Evolutionary conservation across 2,329 filamentous ascomycete genomes (phyloP).

Genomic region (Xylariaceae sp.): DNA sequence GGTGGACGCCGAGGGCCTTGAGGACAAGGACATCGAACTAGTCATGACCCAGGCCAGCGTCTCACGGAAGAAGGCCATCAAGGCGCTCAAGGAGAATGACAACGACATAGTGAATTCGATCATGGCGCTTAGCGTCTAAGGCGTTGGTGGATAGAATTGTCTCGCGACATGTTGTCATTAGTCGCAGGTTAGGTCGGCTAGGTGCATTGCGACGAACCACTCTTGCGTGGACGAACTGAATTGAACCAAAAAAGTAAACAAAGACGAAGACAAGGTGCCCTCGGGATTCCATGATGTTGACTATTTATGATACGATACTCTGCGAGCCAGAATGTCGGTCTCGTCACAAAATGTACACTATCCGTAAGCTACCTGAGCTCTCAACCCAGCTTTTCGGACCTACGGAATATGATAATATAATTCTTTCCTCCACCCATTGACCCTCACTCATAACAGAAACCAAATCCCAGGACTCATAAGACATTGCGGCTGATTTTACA

Average conservation of each 20-base stretch:
- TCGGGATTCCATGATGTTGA: slow-evolving; percentile 15
- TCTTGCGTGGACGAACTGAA: slow-evolving; percentile 2
- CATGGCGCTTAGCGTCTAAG: slow-evolving; percentile 88
- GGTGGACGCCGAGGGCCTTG: slow-evolving; percentile 87
- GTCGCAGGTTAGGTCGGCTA: slow-evolving; percentile 10
- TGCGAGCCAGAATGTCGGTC: slow-evolving; percentile 19
- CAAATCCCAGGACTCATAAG: background rate
- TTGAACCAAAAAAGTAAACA: background rate
- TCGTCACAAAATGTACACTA: slow-evolving; percentile 12
- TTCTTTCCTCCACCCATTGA: background rate
- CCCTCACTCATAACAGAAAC: background rate
- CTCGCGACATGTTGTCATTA: background rate
- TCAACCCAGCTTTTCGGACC: background rate
- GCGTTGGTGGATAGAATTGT: background rate
- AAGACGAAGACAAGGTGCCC: background rate
- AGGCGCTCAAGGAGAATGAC: slow-evolving; percentile 98
- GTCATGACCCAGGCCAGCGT: slow-evolving; percentile 98
- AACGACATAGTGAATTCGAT: slow-evolving; percentile 99
- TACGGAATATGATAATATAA: background rate
- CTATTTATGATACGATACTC: slow-evolving; percentile 17
- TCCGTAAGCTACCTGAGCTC: background rate
- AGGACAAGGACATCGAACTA: slow-evolving; percentile 99
- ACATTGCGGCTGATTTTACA: background rate
- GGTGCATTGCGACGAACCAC: slow-evolving; percentile 24
- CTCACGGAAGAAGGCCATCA: slow-evolving; percentile 96